Base-by-base conservation (phyloP, 441 rosid genomes). In the Populus tomentosa region DNA sequence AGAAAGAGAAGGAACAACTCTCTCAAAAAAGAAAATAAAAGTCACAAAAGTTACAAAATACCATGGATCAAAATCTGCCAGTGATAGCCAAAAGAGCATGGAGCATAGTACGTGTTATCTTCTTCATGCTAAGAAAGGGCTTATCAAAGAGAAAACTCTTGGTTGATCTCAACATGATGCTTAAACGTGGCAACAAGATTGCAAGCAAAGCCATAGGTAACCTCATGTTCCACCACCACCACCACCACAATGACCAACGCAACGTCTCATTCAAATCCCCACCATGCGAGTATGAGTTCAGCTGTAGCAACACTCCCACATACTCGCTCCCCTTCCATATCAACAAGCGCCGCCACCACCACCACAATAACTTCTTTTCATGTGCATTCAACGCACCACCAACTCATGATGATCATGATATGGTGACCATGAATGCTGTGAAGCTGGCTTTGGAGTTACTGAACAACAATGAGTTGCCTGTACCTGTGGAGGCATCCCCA, bases 291-390 rank as follows among this genome's bases (percentile, higher is more conserved):
- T 94, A 94, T 81, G 98, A 94, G 86, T 93, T 94, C 90, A 93
- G 98, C 90, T 94, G 97, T 89, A 91, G 89, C 83, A 87, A 85
- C 86, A 94, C 94, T 74, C 98, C 98, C 20, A 82, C 78, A 81
- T 83, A 81, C 86, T 69, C 91, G 6, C 82, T 79, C 78, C 84
- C 90, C 5, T 82, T 84, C 85, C 78, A 74, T 33, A 21, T 78
- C 62, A 69, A 21, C 86, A 85, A 80, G 75, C 79, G 75, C 72
- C 90, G 86, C 63, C 83, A 80, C 79, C 85, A 75, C 66, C 46
- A 63, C 50, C 23, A 64, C 38, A 69, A 24, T 21, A 71, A 78
- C 77, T 83, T 94, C 87, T 88, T 90, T 75, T 75, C 79, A 4
- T 90, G 97, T 83, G 85, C 87, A 66, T 82, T 82, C 42, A 92